Percentiles rank a stretch among this genome's conserved stretches.
Conservation (phyloP, 78 protist species). For the Blattamonas nauphoetae region DNA sequence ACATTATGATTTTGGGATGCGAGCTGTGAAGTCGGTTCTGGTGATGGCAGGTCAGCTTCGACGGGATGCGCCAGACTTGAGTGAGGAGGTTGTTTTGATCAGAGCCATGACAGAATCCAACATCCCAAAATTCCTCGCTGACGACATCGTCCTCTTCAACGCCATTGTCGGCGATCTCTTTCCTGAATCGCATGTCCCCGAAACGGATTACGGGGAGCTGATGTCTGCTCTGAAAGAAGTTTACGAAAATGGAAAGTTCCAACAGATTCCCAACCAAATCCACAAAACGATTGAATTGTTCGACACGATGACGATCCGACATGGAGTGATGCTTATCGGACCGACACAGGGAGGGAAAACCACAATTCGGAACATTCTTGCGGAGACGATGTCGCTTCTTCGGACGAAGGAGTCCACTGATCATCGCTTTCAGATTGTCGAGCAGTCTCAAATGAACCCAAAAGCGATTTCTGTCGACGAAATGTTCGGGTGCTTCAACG, state of each 20-base stretch:
- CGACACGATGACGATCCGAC: constrained; percentile 2
- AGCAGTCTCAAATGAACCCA: constrained; percentile 15
- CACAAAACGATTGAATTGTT: constrained; percentile 38
- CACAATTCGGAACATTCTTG: constrained; percentile 6
- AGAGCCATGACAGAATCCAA: constrained; percentile 47
- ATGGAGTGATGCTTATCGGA: constrained; percentile 43
- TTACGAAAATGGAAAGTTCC: neutral
- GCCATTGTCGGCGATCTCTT: constrained; percentile 53
- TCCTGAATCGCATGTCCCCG: constrained; percentile 39
- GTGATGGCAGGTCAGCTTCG: constrained; percentile 7
- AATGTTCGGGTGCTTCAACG: constrained; percentile 29
- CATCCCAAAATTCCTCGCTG: constrained; percentile 47
- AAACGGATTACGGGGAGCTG: neutral
- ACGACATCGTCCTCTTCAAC: constrained; percentile 48
- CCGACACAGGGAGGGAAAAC: constrained; percentile 29
- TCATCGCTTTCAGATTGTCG: neutral
- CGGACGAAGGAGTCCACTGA: neutral
- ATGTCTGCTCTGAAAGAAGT: neutral
- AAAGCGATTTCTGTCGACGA: constrained; percentile 11
- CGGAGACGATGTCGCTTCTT: neutral
- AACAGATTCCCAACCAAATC: constrained; percentile 12
- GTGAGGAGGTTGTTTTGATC: constrained; percentile 36
- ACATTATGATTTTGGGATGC: constrained; percentile 20
- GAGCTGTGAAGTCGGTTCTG: neutral
- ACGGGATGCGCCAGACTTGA: constrained; percentile 2